Evolutionary conservation across 2,329 filamentous ascomycete genomes (phyloP).

Genomic region (Purpureocillium takamizusanense): DNA sequence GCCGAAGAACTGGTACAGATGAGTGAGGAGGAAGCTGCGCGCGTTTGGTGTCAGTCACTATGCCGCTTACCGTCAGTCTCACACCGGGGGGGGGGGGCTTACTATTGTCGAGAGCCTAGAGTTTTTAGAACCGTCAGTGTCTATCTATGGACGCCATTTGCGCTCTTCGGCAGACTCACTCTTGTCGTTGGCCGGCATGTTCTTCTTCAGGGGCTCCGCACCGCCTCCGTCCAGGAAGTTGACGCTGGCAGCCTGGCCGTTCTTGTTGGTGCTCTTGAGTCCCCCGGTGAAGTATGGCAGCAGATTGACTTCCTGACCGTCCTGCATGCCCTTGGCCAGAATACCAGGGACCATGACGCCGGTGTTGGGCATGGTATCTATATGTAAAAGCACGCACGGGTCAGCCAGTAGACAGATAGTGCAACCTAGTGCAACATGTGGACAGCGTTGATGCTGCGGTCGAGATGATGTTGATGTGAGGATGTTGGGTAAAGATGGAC

Average conservation of each 20-base stretch:
- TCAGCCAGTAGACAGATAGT: neutral
- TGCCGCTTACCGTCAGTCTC: too few species aligned
- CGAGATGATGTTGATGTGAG: too few species aligned
- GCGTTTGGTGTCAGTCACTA: too few species aligned
- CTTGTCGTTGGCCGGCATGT: conserved; percentile 41
- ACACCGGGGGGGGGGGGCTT: conserved; percentile 15
- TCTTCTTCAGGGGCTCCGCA: conserved; percentile 43
- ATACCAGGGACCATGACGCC: conserved; percentile 44
- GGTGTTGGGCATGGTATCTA: conserved; percentile 43
- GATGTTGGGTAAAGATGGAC: too few species aligned
- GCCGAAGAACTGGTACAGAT: conserved; percentile 55
- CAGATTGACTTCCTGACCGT: conserved; percentile 45
- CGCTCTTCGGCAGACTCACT: conserved; percentile 7
- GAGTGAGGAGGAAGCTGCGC: conserved; percentile 48
- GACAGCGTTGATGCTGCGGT: too few species aligned
- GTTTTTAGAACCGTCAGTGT: neutral
- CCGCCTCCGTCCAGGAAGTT: conserved; percentile 56
- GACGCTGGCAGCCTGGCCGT: conserved; percentile 35
- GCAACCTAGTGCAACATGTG: too few species aligned
- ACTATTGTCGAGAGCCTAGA: conserved; percentile 28
- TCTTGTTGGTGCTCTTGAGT: conserved; percentile 43
- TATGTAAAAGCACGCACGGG: too few species aligned
- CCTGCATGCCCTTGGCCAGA: conserved; percentile 38
- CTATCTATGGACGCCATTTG: conserved; percentile 31
- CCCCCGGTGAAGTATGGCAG: conserved; percentile 49